These are phyloP conservation scores for Trametes meyenii DNA, from an alignment of 768 basidiomycete genomes.

Conservation along the genomic window DNA sequence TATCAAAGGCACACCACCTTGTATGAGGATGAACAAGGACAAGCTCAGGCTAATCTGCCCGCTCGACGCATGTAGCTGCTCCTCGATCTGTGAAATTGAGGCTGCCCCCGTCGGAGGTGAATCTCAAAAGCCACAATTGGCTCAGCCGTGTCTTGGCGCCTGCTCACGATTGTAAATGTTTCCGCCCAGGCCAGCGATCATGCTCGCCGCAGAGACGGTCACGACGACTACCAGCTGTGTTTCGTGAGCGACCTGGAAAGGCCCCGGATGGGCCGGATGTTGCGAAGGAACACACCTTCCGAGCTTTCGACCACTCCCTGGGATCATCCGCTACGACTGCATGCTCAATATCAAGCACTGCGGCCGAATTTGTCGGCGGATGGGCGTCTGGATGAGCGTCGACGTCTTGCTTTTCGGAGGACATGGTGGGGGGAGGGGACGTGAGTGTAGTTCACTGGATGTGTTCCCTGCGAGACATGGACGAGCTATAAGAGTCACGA, in stretches of 20 bases:
- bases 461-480: not conserved
- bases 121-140: not conserved
- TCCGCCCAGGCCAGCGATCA: slow-evolving; percentile 58
- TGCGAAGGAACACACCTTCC: slow-evolving; percentile 26
- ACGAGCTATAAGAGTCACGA: not conserved
- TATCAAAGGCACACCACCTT: slow-evolving; percentile 65
- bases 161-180: slow-evolving; percentile 67
- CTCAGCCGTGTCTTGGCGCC: not conserved
- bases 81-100: slow-evolving; percentile 61
- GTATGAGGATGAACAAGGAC: slow-evolving; percentile 72
- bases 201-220: slow-evolving; percentile 53
- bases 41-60: slow-evolving; percentile 68
- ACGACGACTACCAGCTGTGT: slow-evolving; percentile 40
- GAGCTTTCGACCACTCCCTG: slow-evolving; percentile 30
- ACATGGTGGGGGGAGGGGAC: not conserved
- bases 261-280: too few species aligned
- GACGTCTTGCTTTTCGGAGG: not conserved
- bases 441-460: not conserved
- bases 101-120: slow-evolving; percentile 43
- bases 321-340: slow-evolving; percentile 32
- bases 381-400: not conserved
- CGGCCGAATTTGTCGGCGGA: not conserved
- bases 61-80: slow-evolving; percentile 59
- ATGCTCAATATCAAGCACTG: slow-evolving; percentile 31
- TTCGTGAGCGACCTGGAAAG: too few species aligned